phyloP scores from a whole-genome alignment of 805 yeast genomes.

The Wickerhamomyces hampshirensis region DNA sequence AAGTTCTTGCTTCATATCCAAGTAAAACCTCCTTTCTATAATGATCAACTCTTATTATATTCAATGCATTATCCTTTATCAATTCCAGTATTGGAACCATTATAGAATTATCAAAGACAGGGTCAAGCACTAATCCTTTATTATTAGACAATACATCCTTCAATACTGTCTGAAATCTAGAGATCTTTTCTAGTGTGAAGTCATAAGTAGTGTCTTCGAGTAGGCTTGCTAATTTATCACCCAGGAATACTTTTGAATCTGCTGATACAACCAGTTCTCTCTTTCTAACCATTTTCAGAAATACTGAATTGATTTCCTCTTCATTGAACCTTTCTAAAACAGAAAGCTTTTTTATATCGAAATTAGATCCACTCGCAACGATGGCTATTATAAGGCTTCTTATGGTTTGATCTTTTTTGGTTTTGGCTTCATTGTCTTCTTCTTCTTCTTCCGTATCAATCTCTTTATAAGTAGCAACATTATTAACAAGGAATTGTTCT shows the following conservation, averaged over 20 bases:
- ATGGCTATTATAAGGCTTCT: slow-evolving; percentile 32
- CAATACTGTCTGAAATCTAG: slow-evolving; percentile 40
- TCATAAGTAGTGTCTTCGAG: slow-evolving; percentile 27
- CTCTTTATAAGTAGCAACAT: slow-evolving; percentile 36
- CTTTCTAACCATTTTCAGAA: slow-evolving; percentile 41
- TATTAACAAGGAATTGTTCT: slow-evolving; percentile 47
- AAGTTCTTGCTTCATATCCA: slow-evolving; percentile 71
- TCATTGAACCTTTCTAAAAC: slow-evolving; percentile 36
- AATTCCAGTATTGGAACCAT: slow-evolving; percentile 59
- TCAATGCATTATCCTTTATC: slow-evolving; percentile 37
- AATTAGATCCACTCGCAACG: slow-evolving; percentile 23
- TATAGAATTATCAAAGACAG: slow-evolving; percentile 54
- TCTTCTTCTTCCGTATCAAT: slow-evolving; percentile 3
- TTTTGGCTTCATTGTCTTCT: background rate
- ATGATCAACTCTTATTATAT: slow-evolving; percentile 51
- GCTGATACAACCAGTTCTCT: slow-evolving; percentile 47
- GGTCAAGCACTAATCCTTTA: slow-evolving; percentile 52
- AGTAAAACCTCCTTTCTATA: slow-evolving; percentile 41
- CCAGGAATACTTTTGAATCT: slow-evolving; percentile 35
- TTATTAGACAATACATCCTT: slow-evolving; percentile 35
- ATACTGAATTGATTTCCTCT: slow-evolving; percentile 43
- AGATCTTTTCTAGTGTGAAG: slow-evolving; percentile 39
- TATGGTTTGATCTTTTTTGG: slow-evolving; percentile 17
- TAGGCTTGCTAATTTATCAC: slow-evolving; percentile 21
- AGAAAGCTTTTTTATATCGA: slow-evolving; percentile 26